Percentiles rank a stretch among this genome's conserved stretches.
Evolutionary conservation across 148 eudicot genomes (phyloP).

Genomic region (Rheum nobile): DNA sequence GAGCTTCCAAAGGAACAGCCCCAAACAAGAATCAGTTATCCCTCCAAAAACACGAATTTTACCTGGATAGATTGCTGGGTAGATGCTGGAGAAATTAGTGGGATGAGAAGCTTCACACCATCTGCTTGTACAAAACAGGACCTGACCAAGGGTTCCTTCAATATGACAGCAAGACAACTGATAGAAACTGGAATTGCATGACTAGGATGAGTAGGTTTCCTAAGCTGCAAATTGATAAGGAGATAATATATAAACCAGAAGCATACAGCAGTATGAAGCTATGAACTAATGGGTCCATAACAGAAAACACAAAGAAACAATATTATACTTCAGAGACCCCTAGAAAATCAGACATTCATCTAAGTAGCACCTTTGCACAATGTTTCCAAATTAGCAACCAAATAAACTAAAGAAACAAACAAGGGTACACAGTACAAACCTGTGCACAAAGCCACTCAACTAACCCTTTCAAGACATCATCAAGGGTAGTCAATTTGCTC

Average conservation of each 20-base stretch:
- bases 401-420: not conserved
- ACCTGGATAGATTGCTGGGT: slow-evolving; percentile 96
- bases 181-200: slow-evolving; percentile 64
- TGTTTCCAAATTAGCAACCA: not conserved
- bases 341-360: not conserved
- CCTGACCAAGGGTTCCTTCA: slow-evolving; percentile 84
- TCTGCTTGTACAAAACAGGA: slow-evolving; percentile 89
- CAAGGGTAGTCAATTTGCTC: slow-evolving; percentile 48
- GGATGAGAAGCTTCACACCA: slow-evolving; percentile 90
- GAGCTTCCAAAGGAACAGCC: not conserved
- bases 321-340: not conserved
- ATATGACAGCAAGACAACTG: slow-evolving; percentile 62
- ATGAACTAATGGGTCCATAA: not conserved
- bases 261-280: not conserved
- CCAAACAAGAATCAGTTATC: not conserved
- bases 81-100: slow-evolving; percentile 76
- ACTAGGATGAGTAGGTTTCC: slow-evolving; percentile 76
- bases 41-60: not conserved
- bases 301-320: not conserved
- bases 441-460: slow-evolving; percentile 95
- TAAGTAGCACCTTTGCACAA: not conserved
- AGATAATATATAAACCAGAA: not conserved
- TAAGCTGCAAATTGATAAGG: slow-evolving; percentile 46
- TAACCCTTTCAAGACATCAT: slow-evolving; percentile 73
- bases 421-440: slow-evolving; percentile 27